These are phyloP conservation scores for Jackrogersella minutella DNA, from an alignment of 495 filamentous ascomycete genomes.

Conservation along the genomic window DNA sequence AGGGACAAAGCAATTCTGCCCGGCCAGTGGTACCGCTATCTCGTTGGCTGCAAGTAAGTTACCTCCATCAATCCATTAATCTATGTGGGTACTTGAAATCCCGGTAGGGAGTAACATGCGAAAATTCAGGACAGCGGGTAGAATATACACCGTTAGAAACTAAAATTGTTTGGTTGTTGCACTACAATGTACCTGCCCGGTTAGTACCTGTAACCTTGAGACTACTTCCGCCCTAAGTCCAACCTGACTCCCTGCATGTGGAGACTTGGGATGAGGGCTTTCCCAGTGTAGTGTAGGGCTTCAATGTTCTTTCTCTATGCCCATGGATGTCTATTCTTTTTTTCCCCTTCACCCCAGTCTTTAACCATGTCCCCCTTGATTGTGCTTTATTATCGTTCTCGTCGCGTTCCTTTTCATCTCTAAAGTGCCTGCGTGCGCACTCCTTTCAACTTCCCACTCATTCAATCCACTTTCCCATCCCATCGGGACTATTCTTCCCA, in stretches of 20 bases:
- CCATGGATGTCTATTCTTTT: slow-evolving; percentile 12
- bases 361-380: slow-evolving; percentile 17
- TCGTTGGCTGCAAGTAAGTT: slow-evolving; percentile 8
- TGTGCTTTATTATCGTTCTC: slow-evolving; percentile 39
- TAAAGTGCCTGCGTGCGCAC: slow-evolving; percentile 30
- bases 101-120: slow-evolving; percentile 3
- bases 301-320: slow-evolving; percentile 23
- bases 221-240: slow-evolving; percentile 20
- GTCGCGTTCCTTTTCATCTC: slow-evolving; percentile 37
- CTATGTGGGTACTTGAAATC: slow-evolving; percentile 2
- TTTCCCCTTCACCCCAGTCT: slow-evolving; percentile 3
- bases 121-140: neutral
- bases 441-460: slow-evolving; percentile 32
- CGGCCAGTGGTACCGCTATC: no score
- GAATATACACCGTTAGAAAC: slow-evolving; percentile 5
- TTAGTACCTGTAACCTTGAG: slow-evolving; percentile 24
- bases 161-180: neutral
- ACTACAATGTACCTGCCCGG: neutral
- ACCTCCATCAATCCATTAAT: slow-evolving; percentile 2
- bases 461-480: slow-evolving; percentile 27
- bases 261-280: slow-evolving; percentile 12
- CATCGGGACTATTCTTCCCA: slow-evolving; percentile 29
- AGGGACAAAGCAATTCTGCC: slow-evolving; percentile 23
- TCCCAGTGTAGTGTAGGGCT: slow-evolving; percentile 23
- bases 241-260: slow-evolving; percentile 20